phyloP scores from a whole-genome alignment of 805 yeast species.

The Starmerella etchellsii region DNA sequence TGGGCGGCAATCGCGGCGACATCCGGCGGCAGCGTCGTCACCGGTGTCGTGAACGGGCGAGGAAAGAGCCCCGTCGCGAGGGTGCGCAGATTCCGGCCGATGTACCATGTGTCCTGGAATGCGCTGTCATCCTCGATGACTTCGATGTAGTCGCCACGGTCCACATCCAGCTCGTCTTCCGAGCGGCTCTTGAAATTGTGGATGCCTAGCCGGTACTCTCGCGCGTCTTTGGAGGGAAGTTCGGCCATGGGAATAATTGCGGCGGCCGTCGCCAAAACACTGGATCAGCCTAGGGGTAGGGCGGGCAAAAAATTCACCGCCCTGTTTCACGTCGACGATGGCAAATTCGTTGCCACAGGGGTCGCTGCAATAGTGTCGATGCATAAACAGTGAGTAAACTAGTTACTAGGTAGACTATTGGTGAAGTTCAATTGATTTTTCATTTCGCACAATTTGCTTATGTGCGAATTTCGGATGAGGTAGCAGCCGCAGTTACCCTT shows the following conservation, averaged over 20 bases:
- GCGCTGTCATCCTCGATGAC: conserved; percentile 87
- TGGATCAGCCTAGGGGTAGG: no score
- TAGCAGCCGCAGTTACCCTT: no score
- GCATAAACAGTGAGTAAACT: no score
- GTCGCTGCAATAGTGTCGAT: no score
- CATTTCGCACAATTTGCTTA: no score
- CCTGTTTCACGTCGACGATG: no score
- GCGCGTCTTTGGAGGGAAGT: no score
- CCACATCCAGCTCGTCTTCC: conserved; percentile 76
- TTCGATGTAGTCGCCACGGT: conserved; percentile 74
- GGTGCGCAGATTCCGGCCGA: conserved; percentile 48
- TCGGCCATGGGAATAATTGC: neutral
- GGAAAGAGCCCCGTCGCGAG: conserved; percentile 82
- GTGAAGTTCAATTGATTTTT: no score
- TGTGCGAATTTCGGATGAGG: no score
- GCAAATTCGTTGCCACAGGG: no score
- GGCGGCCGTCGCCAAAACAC: neutral
- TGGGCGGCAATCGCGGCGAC: conserved; percentile 1
- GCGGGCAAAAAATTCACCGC: no score
- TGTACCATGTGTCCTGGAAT: conserved; percentile 94
- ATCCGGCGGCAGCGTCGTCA: conserved; percentile 15
- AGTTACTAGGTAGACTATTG: no score
- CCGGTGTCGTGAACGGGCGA: conserved; percentile 55
- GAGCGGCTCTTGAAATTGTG: conserved; percentile 79
- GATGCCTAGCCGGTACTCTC: conserved; percentile 40